Conservation (phyloP, 805 yeast genomes). For the Myxozyma geophila region DNA sequence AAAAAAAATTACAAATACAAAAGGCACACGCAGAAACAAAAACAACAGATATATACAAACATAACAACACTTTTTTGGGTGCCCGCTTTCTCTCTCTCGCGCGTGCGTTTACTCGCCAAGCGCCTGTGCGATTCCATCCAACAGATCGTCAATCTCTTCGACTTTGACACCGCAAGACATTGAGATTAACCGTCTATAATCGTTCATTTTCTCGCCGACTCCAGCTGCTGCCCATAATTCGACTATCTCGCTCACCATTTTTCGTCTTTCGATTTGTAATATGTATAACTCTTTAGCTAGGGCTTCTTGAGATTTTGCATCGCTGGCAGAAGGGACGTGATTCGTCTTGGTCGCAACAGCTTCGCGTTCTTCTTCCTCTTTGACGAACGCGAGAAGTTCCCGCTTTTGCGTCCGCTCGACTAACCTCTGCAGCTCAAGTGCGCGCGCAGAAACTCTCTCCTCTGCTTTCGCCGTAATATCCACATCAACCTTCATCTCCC, state of each 20-base stretch:
- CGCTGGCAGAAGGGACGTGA: not conserved
- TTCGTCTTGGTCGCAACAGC: not conserved
- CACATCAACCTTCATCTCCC: not conserved
- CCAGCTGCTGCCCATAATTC: conserved; percentile 53
- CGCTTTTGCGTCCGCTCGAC: conserved; percentile 69
- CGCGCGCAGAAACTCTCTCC: conserved; percentile 41
- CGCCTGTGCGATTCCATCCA: conserved; percentile 56
- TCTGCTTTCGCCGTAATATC: conserved; percentile 35
- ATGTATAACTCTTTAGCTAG: conserved; percentile 48
- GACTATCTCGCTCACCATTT: conserved; percentile 55
- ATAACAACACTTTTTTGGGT: no score
- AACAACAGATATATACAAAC: no score
- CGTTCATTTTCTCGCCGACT: conserved; percentile 64
- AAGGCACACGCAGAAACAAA: not conserved
- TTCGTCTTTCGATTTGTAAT: conserved; percentile 51
- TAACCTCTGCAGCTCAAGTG: conserved; percentile 49
- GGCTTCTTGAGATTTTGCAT: conserved; percentile 18
- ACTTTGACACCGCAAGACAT: conserved; percentile 74
- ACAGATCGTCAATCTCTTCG: conserved; percentile 77
- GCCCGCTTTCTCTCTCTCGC: not conserved
- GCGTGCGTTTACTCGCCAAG: conserved; percentile 19
- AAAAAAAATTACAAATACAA: not conserved
- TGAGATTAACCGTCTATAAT: conserved; percentile 78
- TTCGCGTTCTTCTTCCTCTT: conserved; percentile 54
- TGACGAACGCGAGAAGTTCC: conserved; percentile 61